Evolutionary conservation across 1,284 basidiomycete species (phyloP).

Genomic region (Laetiporus sulphureus): DNA sequence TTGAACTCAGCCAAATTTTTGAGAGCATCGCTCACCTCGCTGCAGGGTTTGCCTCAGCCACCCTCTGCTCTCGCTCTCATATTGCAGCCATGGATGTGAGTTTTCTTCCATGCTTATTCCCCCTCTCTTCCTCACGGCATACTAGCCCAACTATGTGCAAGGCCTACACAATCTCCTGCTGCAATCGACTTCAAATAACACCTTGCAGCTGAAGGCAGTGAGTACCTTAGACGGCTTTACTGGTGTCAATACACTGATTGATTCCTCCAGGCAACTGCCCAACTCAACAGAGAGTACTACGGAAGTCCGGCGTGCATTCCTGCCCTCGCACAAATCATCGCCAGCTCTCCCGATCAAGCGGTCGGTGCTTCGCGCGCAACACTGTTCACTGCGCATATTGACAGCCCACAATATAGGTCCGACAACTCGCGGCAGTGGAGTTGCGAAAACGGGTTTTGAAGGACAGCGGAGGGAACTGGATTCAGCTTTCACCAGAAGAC

Average conservation of each 20-base stretch:
- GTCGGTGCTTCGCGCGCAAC: slow-evolving; percentile 34
- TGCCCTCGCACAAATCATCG: slow-evolving; percentile 85
- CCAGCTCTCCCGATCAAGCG: slow-evolving; percentile 72
- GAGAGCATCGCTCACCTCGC: slow-evolving; percentile 12
- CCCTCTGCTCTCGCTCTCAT: slow-evolving; percentile 7
- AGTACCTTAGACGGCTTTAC: slow-evolving; percentile 23
- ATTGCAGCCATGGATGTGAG: slow-evolving; percentile 24
- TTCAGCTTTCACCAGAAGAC: slow-evolving; percentile 61
- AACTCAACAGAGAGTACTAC: slow-evolving; percentile 89
- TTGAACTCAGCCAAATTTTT: slow-evolving; percentile 25
- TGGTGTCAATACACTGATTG: neutral
- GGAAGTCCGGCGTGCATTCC: slow-evolving; percentile 88
- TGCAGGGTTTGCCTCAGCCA: slow-evolving; percentile 10
- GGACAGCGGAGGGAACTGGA: slow-evolving; percentile 84
- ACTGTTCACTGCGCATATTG: neutral
- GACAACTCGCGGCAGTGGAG: slow-evolving; percentile 98
- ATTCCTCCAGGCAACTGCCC: slow-evolving; percentile 73
- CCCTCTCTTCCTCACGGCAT: neutral
- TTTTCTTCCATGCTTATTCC: neutral
- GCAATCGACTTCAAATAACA: slow-evolving; percentile 84
- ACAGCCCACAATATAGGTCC: slow-evolving; percentile 50
- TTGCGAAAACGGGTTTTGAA: slow-evolving; percentile 86
- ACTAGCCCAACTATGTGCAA: slow-evolving; percentile 64
- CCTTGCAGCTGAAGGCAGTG: slow-evolving; percentile 82
- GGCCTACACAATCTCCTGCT: slow-evolving; percentile 79